Conservation (phyloP, 2,329 filamentous ascomycete species). For the Fusarium duplospermum region DNA sequence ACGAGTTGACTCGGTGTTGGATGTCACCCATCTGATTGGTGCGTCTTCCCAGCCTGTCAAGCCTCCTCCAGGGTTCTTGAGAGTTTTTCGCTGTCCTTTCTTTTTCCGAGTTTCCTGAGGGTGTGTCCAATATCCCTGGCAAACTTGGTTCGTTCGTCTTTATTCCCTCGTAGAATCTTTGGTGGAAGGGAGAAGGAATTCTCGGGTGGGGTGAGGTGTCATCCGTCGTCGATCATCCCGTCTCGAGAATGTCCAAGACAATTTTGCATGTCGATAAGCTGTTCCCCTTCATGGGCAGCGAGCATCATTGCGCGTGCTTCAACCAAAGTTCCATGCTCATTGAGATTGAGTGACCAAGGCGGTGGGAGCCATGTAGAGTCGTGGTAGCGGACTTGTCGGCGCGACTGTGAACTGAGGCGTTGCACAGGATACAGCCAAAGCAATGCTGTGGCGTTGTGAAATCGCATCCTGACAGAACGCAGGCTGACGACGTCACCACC, state of each 20-base stretch:
- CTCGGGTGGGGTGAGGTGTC: conserved; percentile 26
- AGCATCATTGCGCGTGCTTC: conserved; percentile 15
- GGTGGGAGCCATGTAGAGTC: not conserved
- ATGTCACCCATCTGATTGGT: conserved; percentile 36
- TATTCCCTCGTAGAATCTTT: conserved; percentile 20
- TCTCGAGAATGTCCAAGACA: conserved; percentile 26
- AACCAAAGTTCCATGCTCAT: conserved; percentile 5
- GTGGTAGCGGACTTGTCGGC: conserved; percentile 10
- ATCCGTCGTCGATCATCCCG: conserved; percentile 38
- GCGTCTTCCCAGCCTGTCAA: conserved; percentile 10
- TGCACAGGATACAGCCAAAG: conserved; percentile 10
- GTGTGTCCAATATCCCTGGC: conserved; percentile 1
- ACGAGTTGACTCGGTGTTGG: conserved; percentile 36
- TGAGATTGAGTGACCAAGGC: not conserved
- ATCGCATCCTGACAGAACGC: conserved; percentile 29
- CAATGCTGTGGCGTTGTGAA: conserved; percentile 30
- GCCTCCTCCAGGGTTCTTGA: conserved; percentile 30
- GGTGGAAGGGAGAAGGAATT: conserved; percentile 23
- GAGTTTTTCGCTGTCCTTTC: conserved; percentile 24
- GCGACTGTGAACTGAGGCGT: conserved; percentile 10
- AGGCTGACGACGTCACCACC: conserved; percentile 36
- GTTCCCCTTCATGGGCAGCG: conserved; percentile 19
- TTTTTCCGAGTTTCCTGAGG: conserved; percentile 27
- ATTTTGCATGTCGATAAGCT: conserved; percentile 7
- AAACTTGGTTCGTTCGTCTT: conserved; percentile 12